Base-by-base conservation (phyloP, 2,329 filamentous ascomycete species). In the Thielaviopsis euricoi region DNA sequence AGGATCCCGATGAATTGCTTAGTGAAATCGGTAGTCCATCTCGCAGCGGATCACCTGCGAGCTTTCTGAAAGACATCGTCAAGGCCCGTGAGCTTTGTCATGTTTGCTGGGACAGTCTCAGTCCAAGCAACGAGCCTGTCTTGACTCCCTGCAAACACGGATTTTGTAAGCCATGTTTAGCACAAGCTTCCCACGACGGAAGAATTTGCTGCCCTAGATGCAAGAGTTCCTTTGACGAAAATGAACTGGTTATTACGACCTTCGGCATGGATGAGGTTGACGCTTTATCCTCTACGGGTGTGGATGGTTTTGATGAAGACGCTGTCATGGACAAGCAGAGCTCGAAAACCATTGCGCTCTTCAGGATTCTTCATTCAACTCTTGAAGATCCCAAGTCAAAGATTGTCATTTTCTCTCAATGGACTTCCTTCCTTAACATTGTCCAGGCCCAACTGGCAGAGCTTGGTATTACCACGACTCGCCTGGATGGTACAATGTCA, bases 81-180 rank as follows among this genome's bases (percentile, higher is more conserved):
- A 50, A 40, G 62, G 85, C 76, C 52, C 86, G 87, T 61, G 89
- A 95, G 64, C 84, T 90, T 60, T 95, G 90, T 65, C 76, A 87
- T 0, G 79, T 95, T 55, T 95, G 90, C 68, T 78, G 90, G 33
- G 88, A 94, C 29, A 72, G 74, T 0, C 74, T 91, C 2, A 55
- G 46, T 17, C 23, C 55, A n/a, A 40, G 56, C n/a, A 80, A 81
- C 25, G 73, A 79, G 3, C 87, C 89, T 0, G 81, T 93, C 56
- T 94, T 95, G 64, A 95, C 89, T 0, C 80, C 83, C 53, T 95
- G 89, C 70, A 87, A 86, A 25, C 89, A 95, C 67, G 75, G 82
- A 1, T 95, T 89, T 68, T 89, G 89, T 63, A 75, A 74, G 22
- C 71, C 73, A 4, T 95, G 90, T 67, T 89, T 95, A 2, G 55